Evolutionary conservation across 2,329 filamentous ascomycete genomes (phyloP).

Genomic region (Ophiobolus disseminans): DNA sequence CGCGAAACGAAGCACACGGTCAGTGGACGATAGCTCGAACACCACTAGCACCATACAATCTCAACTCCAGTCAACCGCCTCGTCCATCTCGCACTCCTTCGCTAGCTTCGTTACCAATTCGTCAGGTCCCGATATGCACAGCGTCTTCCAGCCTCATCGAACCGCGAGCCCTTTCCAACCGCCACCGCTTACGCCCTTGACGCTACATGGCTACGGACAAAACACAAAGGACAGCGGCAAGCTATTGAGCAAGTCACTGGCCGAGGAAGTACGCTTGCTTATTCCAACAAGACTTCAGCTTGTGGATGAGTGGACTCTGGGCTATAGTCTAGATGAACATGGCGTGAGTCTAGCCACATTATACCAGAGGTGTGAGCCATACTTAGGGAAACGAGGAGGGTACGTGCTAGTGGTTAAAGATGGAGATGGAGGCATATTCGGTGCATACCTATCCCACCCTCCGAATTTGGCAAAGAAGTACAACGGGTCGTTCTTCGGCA

Average conservation of each 20-base stretch:
- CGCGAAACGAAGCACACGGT: conserved; percentile 10
- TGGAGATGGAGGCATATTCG: conserved; percentile 80
- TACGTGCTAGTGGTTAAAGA: conserved; percentile 91
- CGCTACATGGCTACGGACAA: conserved; percentile 69
- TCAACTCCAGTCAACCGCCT: conserved; percentile 30
- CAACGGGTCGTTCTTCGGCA: conserved; percentile 90
- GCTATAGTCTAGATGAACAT: conserved; percentile 91
- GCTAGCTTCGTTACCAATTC: conserved; percentile 46
- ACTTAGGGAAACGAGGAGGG: conserved; percentile 73
- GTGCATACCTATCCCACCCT: conserved; percentile 90
- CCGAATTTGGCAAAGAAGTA: conserved; percentile 82
- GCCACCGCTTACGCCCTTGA: conserved; percentile 83
- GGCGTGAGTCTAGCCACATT: conserved; percentile 86
- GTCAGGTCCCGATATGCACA: conserved; percentile 55
- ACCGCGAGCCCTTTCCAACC: conserved; percentile 82
- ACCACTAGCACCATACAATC: conserved; percentile 18
- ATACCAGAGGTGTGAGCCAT: conserved; percentile 78
- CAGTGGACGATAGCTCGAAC: conserved; percentile 12
- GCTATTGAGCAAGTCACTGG: conserved; percentile 75
- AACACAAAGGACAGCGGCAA: conserved; percentile 66
- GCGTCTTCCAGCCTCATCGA: conserved; percentile 67
- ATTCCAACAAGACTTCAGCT: conserved; percentile 87
- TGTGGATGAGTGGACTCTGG: conserved; percentile 82
- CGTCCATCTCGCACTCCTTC: conserved; percentile 38
- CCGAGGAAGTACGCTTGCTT: conserved; percentile 91